A percentile compares a stretch with the other conserved stretches of the same genome.
phyloP scores from a whole-genome alignment of 2,329 filamentous ascomycete species.

The Colletotrichum chrysophilum region DNA sequence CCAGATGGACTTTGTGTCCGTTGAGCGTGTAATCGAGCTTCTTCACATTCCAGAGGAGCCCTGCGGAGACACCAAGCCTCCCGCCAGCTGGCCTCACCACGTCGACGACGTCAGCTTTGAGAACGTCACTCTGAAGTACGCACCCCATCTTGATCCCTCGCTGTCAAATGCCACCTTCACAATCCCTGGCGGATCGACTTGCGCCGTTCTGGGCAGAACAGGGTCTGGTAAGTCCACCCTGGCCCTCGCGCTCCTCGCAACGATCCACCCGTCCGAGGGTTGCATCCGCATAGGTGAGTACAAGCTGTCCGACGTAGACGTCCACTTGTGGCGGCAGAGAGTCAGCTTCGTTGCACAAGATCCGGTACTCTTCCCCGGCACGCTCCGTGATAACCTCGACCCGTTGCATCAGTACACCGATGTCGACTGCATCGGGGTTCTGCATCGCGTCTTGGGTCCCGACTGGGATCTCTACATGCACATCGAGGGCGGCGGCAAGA shows the following conservation, averaged over 20 bases:
- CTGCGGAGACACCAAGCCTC: slow-evolving; percentile 69
- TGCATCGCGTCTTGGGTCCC: slow-evolving; percentile 64
- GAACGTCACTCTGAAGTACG: slow-evolving; percentile 79
- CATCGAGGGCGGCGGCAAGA: slow-evolving; percentile 65
- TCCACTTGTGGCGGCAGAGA: slow-evolving; percentile 59
- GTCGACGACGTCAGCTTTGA: slow-evolving; percentile 78
- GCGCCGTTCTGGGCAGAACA: slow-evolving; percentile 79
- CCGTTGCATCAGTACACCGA: slow-evolving; percentile 65
- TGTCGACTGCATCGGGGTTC: slow-evolving; percentile 51
- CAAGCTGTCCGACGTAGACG: slow-evolving; percentile 58
- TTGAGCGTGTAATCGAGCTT: slow-evolving; percentile 85
- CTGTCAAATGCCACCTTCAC: slow-evolving; percentile 71
- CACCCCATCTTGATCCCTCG: slow-evolving; percentile 76
- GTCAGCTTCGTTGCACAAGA: slow-evolving; percentile 71
- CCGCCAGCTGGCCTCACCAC: slow-evolving; percentile 77
- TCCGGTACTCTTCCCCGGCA: slow-evolving; percentile 65
- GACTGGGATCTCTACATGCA: slow-evolving; percentile 53
- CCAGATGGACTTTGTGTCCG: slow-evolving; percentile 91
- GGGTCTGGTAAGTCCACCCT: slow-evolving; percentile 87
- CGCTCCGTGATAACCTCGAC: slow-evolving; percentile 70
- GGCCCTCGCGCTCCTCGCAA: slow-evolving; percentile 63
- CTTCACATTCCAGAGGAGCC: slow-evolving; percentile 80
- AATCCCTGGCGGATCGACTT: slow-evolving; percentile 69
- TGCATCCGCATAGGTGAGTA: slow-evolving; percentile 59
- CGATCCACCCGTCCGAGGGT: slow-evolving; percentile 56